These are phyloP conservation scores for Clonostachys sp. DNA, from an alignment of 2,329 filamentous ascomycete genomes.

Conservation along the genomic window DNA sequence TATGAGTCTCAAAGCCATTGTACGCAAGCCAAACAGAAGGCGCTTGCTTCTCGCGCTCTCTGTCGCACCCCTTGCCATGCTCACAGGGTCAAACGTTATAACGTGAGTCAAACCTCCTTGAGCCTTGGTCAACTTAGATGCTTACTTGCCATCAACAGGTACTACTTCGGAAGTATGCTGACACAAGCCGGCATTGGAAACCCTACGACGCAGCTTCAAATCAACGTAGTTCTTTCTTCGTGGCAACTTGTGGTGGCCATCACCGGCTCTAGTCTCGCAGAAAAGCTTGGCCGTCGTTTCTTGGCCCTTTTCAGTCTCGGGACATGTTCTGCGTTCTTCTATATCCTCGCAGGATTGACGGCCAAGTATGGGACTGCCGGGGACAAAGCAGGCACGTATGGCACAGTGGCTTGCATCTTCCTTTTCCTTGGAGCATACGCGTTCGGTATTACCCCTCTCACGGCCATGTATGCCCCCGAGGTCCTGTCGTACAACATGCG, in stretches of 20 bases:
- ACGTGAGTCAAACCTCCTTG: background rate
- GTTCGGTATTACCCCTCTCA: constrained; percentile 7
- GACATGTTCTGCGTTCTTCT: constrained; percentile 2
- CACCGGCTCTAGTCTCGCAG: constrained; percentile 1
- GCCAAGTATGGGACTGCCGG: background rate
- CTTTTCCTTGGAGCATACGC: constrained; percentile 9
- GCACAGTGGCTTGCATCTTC: constrained; percentile 8
- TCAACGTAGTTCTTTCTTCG: constrained; percentile 9
- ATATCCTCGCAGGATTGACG: constrained; percentile 3
- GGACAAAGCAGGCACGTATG: constrained; percentile 3
- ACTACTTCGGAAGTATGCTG: constrained; percentile 6
- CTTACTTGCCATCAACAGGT: background rate
- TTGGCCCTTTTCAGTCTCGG: background rate
- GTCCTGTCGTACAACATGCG: constrained; percentile 9
- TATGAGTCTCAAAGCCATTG: background rate
- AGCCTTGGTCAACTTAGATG: background rate
- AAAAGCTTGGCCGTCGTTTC: constrained; percentile 5
- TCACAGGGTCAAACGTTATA: constrained; percentile 3
- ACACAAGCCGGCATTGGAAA: constrained; percentile 1
- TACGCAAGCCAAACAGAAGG: constrained; percentile 1
- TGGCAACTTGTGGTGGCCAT: constrained; percentile 9
- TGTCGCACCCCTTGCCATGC: constrained; percentile 3
- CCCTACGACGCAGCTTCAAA: constrained; percentile 9
- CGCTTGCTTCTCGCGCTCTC: background rate
- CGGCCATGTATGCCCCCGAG: constrained; percentile 8